Evolutionary conservation across 192 early-diverging fungal genomes (phyloP).

Genomic region (Funneliformis geosporum): DNA sequence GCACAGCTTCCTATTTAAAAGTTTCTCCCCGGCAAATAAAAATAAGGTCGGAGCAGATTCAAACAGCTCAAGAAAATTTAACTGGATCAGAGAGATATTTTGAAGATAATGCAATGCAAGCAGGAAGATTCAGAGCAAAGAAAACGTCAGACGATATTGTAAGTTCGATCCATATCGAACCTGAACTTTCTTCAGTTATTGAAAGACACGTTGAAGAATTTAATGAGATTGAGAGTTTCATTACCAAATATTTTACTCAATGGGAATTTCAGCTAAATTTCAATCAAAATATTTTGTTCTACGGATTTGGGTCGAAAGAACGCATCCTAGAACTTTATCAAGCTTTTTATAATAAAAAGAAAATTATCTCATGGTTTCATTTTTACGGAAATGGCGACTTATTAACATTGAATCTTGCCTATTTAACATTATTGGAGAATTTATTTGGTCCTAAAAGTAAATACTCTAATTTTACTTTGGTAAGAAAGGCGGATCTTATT

Average conservation of each 20-base stretch:
- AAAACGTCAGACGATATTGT: not conserved
- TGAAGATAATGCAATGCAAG: not conserved
- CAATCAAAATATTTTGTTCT: not conserved
- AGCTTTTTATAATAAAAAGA: not conserved
- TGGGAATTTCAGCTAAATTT: not conserved
- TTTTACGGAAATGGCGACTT: not conserved
- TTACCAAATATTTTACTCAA: not conserved
- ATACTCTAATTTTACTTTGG: not conserved
- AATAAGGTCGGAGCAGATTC: not conserved
- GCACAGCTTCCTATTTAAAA: not conserved
- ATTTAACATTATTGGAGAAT: not conserved
- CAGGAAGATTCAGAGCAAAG: not conserved
- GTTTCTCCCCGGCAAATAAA: not conserved
- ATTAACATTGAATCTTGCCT: not conserved
- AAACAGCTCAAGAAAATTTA: not conserved
- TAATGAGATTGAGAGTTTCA: not conserved
- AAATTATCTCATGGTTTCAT: not conserved
- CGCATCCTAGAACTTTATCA: not conserved
- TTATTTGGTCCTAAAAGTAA: not conserved
- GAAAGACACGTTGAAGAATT: not conserved
- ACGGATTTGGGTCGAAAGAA: not conserved
- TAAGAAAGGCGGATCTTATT: not conserved
- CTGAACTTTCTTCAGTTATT: not conserved
- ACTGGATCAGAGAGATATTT: not conserved
- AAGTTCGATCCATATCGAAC: not conserved